Conservation (phyloP, 352 stramenopile genomes). For the Pythium chondricola region DNA sequence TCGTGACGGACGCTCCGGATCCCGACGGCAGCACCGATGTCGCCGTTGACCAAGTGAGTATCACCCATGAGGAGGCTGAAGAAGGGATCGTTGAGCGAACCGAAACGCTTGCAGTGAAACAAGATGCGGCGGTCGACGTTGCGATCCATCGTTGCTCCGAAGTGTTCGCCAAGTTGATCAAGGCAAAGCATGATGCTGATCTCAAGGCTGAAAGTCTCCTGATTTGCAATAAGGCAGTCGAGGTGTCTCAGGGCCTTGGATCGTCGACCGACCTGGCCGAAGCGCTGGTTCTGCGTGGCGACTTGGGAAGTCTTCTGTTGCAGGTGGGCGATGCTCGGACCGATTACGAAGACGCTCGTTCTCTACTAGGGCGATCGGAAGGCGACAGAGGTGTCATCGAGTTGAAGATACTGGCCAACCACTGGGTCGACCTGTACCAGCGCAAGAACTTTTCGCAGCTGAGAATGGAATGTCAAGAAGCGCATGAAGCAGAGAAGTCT, state of each 20-base stretch:
- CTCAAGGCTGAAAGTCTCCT: conserved; percentile 30
- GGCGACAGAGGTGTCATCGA: conserved; percentile 15
- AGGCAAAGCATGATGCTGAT: conserved; percentile 28
- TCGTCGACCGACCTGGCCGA: conserved; percentile 23
- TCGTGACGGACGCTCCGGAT: too few relatives aligned
- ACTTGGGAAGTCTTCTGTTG: conserved; percentile 43
- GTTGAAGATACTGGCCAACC: conserved; percentile 39
- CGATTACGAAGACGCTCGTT: conserved; percentile 31
- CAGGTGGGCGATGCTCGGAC: conserved; percentile 29
- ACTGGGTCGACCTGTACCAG: conserved; percentile 46
- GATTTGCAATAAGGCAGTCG: conserved; percentile 43
- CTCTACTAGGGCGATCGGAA: background rate
- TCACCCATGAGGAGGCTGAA: too few relatives aligned
- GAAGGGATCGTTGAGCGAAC: too few relatives aligned
- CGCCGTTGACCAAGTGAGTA: too few relatives aligned
- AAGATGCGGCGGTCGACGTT: too few relatives aligned
- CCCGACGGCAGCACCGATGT: too few relatives aligned
- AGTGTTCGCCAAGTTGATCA: conserved; percentile 31
- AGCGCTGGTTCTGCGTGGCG: conserved; percentile 40
- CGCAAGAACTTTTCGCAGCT: conserved; percentile 37
- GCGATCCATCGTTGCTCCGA: too few relatives aligned
- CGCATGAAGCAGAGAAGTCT: background rate
- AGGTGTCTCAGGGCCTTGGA: conserved; percentile 13
- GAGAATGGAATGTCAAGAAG: conserved; percentile 25
- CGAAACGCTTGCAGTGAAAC: too few relatives aligned